Base-by-base conservation (phyloP, 306 rosid species). In the Biancaea sappan region DNA sequence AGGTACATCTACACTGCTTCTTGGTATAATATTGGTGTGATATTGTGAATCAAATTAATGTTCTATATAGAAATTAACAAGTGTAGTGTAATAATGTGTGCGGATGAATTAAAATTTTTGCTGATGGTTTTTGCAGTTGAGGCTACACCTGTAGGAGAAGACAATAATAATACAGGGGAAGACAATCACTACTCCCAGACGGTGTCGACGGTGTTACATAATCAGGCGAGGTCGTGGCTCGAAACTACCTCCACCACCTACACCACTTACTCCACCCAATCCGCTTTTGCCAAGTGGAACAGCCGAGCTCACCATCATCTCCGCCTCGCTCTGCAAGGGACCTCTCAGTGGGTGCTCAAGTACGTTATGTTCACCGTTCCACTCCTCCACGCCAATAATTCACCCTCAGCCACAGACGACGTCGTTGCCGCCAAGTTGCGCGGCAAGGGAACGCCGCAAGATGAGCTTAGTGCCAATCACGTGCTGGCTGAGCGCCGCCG, bases 401-500 rank as follows among this genome's bases (percentile, higher is more conserved):
- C n/a, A n/a, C n/a, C n/a, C n/a, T n/a, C n/a, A n/a, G n/a, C n/a
- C n/a, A n/a, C n/a, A n/a, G n/a, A 71, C 13, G 74, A 83, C 43
- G 84, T 50, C 5, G 35, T 32, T 2, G 34, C 71, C 6, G 29
- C 74, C 1, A 61, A 82, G 16, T 80, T 84, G 41, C 80, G 69
- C 2, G 34, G 19, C 11, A 81, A 69, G 21, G 83, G 81, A 0
- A 46, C 82, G 0, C 66, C 84, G 0, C 84, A 83, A n/a, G 86
- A 82, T 9, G 87, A 88, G 78, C 79, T 83, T 7, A 80, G 78
- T 7, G 85, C 83, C 43, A 83, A 87, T 29, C 92, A 90, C 24
- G 91, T 88, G 37, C 53, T 86, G 14, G 88, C 91, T 0, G 96
- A 87, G 56, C 84, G 92, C 0, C 90, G 89, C 3, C 86, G 86